Conservation (phyloP, 2,329 filamentous ascomycete species). For the Lecanosticta acicola region DNA sequence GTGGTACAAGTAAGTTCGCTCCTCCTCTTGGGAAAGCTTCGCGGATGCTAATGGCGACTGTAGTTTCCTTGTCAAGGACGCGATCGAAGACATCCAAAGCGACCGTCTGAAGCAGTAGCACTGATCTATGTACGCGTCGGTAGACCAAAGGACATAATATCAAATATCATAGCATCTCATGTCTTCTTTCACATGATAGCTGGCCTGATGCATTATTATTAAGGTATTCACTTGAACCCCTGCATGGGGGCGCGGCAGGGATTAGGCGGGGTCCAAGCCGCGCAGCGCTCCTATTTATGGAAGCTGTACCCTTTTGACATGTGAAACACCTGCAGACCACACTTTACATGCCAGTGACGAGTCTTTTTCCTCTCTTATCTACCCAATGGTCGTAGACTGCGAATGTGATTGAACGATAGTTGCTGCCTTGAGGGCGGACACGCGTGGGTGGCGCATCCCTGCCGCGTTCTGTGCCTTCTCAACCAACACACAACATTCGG, state of each 20-base stretch:
- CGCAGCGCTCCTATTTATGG: not conserved
- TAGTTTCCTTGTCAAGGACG: slow-evolving; percentile 82
- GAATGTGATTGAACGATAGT: too few species aligned
- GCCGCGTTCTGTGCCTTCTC: too few species aligned
- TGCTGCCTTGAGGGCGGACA: too few species aligned
- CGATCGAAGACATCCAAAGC: slow-evolving; percentile 71
- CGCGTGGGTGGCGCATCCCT: too few species aligned
- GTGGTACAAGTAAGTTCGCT: slow-evolving; percentile 81
- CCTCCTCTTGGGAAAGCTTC: not conserved
- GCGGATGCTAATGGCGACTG: not conserved
- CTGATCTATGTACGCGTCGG: not conserved
- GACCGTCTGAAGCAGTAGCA: slow-evolving; percentile 63
- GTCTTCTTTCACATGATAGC: too few species aligned
- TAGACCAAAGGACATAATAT: not conserved
- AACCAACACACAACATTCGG: too few species aligned
- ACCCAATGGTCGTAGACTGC: too few species aligned
- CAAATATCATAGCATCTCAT: too few species aligned
- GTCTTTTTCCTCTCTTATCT: too few species aligned
- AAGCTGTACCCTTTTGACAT: not conserved
- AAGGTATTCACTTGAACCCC: too few species aligned
- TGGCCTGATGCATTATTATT: too few species aligned
- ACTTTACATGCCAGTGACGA: not conserved
- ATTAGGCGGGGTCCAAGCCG: not conserved
- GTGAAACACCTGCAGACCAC: not conserved
- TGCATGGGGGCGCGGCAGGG: not conserved